Percentiles rank a stretch among this genome's conserved stretches.
phyloP scores from a whole-genome alignment of 2,329 filamentous ascomycete genomes.

The Aspergillus pseudonomiae region DNA sequence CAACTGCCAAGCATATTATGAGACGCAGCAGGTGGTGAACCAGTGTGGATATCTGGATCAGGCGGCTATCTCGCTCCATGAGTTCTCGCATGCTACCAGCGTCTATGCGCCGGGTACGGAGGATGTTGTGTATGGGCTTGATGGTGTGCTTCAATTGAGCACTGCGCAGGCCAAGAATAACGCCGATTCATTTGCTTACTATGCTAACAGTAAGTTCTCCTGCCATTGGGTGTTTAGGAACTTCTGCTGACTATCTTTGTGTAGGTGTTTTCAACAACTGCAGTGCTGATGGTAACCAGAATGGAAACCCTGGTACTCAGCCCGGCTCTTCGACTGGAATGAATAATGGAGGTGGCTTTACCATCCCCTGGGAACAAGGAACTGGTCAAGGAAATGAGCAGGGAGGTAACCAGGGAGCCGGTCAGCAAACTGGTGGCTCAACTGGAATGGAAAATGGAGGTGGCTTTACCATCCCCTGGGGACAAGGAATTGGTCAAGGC shows the following conservation, averaged over 20 bases:
- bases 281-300: not conserved
- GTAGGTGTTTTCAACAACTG: conserved; percentile 9
- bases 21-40: conserved; percentile 7
- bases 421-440: not conserved
- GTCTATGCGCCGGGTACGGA: conserved; percentile 20
- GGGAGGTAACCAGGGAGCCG: not conserved
- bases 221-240: not conserved
- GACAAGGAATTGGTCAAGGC: not conserved
- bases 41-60: conserved; percentile 17
- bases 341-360: not conserved
- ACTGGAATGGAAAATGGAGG: not conserved
- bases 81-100: conserved; percentile 18
- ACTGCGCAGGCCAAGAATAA: conserved; percentile 15
- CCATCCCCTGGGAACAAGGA: not conserved
- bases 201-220: conserved; percentile 16
- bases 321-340: not conserved
- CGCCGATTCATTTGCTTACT: conserved; percentile 22
- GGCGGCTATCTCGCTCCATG: conserved; percentile 17
- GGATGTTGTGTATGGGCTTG: conserved; percentile 19
- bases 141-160: conserved; percentile 11
- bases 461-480: not conserved
- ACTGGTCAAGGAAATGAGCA: not conserved
- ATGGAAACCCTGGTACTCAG: not conserved
- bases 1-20: conserved; percentile 22
- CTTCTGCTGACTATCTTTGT: not conserved